Base-by-base conservation (phyloP, 1,139 yeast species). In the Kazachstania sp. region DNA sequence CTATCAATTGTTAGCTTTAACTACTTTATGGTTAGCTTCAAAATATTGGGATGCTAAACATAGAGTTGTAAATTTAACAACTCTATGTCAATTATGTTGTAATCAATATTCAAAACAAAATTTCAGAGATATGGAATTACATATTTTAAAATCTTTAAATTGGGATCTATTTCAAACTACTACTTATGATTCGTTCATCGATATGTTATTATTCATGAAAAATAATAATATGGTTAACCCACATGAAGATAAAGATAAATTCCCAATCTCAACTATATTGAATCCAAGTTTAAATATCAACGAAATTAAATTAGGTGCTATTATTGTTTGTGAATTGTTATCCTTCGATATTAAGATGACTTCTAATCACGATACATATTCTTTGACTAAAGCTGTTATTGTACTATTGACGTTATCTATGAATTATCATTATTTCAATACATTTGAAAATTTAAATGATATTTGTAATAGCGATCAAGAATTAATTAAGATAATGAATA, bases 21-120 rank as follows among this genome's bases (percentile, higher is more conserved):
- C 87, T 28, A 75, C 86, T 52, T 68, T 84, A 44, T 84, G 92
- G 94, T 75, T 83, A 45, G 75, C 85, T 39, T 78, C 87, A 53
- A 84, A 84, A 66, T 81, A 77, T 62, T 72, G 78, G 64, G 92
- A 83, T 61, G 72, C 79, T 48, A 84, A 84, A 65, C 76, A 76
- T 55, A 78, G 78, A 59, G 77, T 81, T 43, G 86, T 87, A 29
- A 69, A 78, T 19, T 68, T 81, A 57, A 72, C 73, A 53, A 74
- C 80, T 39, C 49, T 68, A 9, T 60, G 63, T 41, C 67, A 64
- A 34, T 57, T 68, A 64, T 82, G 87, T 59, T 83, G 85, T 63
- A 76, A 77, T 54, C 75, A 80, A 56, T 79, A 79, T 63, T 71
- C 78, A 39, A 78, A 77, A 54, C 71, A 74, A 49, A 71, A 79